phyloP scores from a whole-genome alignment of 208 protist genomes.

The Trypanosoma grayi region DNA sequence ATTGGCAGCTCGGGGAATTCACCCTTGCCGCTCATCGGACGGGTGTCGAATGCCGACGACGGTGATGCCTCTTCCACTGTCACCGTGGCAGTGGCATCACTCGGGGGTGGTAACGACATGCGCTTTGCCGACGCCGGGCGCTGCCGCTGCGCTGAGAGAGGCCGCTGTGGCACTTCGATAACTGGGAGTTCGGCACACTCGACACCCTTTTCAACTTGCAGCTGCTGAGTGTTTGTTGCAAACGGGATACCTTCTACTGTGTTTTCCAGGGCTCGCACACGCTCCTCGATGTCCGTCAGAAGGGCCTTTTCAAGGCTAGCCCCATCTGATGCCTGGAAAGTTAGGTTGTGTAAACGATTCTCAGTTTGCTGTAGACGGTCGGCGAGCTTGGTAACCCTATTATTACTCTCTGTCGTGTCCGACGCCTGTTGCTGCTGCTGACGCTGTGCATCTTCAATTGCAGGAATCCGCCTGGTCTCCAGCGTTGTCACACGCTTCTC shows the following conservation, averaged over 20 bases:
- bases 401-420: not conserved
- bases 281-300: constrained; percentile 41
- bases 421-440: not conserved
- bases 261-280: constrained; percentile 49
- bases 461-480: constrained; percentile 27
- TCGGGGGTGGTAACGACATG: not conserved
- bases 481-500: constrained; percentile 36
- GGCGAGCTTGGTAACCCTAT: constrained; percentile 26
- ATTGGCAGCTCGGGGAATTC: not conserved
- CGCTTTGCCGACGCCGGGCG: no score
- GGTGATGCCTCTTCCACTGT: not conserved
- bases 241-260: constrained; percentile 32
- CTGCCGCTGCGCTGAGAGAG: no score
- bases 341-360: constrained; percentile 43
- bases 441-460: constrained; percentile 25
- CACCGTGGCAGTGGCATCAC: not conserved
- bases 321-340: constrained; percentile 17
- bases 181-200: no score
- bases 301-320: constrained; percentile 18
- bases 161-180: no score
- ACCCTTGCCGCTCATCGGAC: not conserved
- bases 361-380: constrained; percentile 47
- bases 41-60: not conserved
- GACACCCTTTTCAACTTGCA: not conserved
- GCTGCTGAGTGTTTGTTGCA: not conserved